Conservation (phyloP, 345 rosid genomes). For the Bruguiera sexangula region DNA sequence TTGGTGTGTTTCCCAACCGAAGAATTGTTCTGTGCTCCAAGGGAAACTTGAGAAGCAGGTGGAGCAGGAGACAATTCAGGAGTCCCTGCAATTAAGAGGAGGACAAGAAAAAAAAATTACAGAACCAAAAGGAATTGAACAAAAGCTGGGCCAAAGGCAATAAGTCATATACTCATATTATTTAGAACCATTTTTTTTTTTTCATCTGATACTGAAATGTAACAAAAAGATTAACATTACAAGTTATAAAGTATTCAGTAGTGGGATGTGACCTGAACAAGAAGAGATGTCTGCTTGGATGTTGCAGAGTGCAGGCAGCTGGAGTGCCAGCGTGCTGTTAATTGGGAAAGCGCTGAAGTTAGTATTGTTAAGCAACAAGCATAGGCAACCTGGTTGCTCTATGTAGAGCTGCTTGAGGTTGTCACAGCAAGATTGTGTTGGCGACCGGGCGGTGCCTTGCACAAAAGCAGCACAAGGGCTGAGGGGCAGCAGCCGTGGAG, state of each 20-base stretch:
- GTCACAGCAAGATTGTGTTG: constrained; percentile 58
- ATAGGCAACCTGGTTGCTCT: constrained; percentile 59
- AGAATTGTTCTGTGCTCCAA: constrained; percentile 9
- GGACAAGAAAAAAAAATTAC: constrained; percentile 1
- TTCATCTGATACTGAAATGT: no score
- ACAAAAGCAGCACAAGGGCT: constrained; percentile 69
- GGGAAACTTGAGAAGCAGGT: constrained; percentile 45
- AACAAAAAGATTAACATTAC: no score
- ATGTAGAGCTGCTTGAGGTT: constrained; percentile 51
- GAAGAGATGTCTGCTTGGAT: constrained; percentile 40
- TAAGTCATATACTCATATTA: neutral
- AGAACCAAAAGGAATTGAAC: neutral
- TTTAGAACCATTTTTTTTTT: neutral
- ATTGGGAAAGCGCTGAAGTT: constrained; percentile 50
- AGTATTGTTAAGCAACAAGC: constrained; percentile 61
- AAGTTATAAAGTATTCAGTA: neutral
- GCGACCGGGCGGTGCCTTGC: constrained; percentile 53
- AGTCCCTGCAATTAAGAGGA: constrained; percentile 21
- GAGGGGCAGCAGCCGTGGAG: constrained; percentile 50
- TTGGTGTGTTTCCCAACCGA: constrained; percentile 31
- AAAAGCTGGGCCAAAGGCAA: neutral
- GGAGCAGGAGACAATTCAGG: constrained; percentile 24
- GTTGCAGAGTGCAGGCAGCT: constrained; percentile 57
- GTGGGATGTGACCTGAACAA: constrained; percentile 47
- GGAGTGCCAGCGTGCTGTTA: constrained; percentile 57